Percentiles rank a stretch among this genome's conserved stretches.
phyloP scores from a whole-genome alignment of 805 yeast species.

The Barnettozyma siamensis region DNA sequence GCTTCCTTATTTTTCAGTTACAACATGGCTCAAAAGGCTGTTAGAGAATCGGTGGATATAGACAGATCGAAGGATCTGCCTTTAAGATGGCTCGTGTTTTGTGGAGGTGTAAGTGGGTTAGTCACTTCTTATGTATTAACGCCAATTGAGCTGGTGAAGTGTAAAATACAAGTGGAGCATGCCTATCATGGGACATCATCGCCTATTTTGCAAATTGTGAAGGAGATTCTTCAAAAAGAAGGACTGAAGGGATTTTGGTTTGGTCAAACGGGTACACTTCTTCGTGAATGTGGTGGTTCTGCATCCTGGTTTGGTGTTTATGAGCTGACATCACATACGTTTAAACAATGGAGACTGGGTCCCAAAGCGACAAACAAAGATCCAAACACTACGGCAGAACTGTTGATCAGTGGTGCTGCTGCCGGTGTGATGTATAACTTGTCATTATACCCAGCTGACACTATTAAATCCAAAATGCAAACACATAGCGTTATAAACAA shows the following conservation, averaged over 20 bases:
- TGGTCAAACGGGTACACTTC: slow-evolving; percentile 76
- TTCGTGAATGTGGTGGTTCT: slow-evolving; percentile 85
- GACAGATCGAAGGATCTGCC: slow-evolving; percentile 25
- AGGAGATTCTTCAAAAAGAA: slow-evolving; percentile 36
- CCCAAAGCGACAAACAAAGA: slow-evolving; percentile 17
- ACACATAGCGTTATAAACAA: slow-evolving; percentile 39
- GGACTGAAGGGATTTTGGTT: slow-evolving; percentile 80
- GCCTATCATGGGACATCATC: slow-evolving; percentile 25
- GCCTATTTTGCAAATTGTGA: slow-evolving; percentile 32
- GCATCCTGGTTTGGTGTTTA: slow-evolving; percentile 94
- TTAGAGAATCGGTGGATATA: slow-evolving; percentile 23
- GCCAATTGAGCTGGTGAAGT: slow-evolving; percentile 88
- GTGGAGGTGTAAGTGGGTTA: slow-evolving; percentile 83
- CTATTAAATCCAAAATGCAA: slow-evolving; percentile 84
- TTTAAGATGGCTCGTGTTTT: slow-evolving; percentile 41
- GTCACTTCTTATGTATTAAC: slow-evolving; percentile 79
- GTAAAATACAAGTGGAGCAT: slow-evolving; percentile 72
- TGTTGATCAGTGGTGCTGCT: slow-evolving; percentile 71
- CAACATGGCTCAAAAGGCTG: slow-evolving; percentile 37
- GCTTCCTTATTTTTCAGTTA: slow-evolving; percentile 73
- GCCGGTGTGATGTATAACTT: slow-evolving; percentile 84
- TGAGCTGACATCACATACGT: slow-evolving; percentile 44
- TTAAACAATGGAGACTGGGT: slow-evolving; percentile 30
- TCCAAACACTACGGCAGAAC: slow-evolving; percentile 40
- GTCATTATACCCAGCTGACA: slow-evolving; percentile 83